These are phyloP conservation scores for Hemisphaericaspora xylofermentans DNA, from an alignment of 1,139 yeast genomes.

Conservation along the genomic window DNA sequence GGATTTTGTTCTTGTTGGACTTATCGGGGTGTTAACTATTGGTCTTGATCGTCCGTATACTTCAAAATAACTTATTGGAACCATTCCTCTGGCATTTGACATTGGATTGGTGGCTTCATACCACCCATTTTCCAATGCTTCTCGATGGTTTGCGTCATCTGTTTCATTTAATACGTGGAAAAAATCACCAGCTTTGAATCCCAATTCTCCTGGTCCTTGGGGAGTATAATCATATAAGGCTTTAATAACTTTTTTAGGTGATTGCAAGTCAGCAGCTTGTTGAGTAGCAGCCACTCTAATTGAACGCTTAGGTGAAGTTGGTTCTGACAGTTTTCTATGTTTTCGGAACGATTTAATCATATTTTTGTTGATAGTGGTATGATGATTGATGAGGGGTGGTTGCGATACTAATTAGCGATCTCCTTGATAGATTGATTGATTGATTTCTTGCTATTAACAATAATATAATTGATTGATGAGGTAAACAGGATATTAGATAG, in stretches of 20 bases:
- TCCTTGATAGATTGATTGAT: no score
- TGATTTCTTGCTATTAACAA: no score
- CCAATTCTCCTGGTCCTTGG: conserved; percentile 79
- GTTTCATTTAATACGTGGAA: conserved; percentile 71
- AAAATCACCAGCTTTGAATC: conserved; percentile 80
- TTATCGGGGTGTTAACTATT: conserved; percentile 11
- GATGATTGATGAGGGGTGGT: no score
- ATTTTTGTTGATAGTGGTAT: neutral
- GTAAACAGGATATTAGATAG: no score
- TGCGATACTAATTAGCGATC: no score
- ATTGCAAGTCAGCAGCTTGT: conserved; percentile 25
- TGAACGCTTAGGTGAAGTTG: conserved; percentile 36
- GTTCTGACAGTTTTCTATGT: conserved; percentile 41
- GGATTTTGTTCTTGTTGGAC: neutral
- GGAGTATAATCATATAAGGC: conserved; percentile 79
- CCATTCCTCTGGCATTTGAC: conserved; percentile 75
- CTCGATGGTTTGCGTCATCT: conserved; percentile 33
- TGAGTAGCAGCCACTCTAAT: conserved; percentile 30
- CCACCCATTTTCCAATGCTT: conserved; percentile 57
- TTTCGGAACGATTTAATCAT: conserved; percentile 49
- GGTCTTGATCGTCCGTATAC: conserved; percentile 63
- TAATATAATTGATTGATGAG: no score
- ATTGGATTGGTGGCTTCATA: conserved; percentile 89
- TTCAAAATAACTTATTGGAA: conserved; percentile 83
- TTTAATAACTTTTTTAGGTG: conserved; percentile 80